These are phyloP conservation scores for Quercus wislizeni DNA, from an alignment of 306 rosid genomes.

Conservation along the genomic window DNA sequence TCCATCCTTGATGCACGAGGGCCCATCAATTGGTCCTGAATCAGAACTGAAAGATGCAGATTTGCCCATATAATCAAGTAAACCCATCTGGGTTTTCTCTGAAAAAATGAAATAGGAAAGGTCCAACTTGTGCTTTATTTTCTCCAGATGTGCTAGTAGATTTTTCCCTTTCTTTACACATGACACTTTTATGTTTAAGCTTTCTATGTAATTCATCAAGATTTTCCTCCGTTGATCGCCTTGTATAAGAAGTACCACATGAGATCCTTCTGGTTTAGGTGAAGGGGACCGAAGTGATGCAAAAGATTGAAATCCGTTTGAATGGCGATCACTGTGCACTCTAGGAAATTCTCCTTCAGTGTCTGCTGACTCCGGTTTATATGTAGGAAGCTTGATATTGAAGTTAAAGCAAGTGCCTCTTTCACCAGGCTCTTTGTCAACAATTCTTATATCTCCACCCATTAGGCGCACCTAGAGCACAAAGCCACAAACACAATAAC, in stretches of 20 bases:
- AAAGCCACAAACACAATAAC: not conserved
- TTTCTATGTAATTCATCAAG: not conserved
- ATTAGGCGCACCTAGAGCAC: slow-evolving; percentile 7
- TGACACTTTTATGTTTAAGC: slow-evolving; percentile 5
- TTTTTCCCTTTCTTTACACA: not conserved
- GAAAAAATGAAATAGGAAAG: not conserved
- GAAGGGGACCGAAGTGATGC: not conserved
- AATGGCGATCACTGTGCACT: not conserved
- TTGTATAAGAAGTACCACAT: not conserved
- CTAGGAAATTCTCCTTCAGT: not conserved
- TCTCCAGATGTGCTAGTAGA: not conserved
- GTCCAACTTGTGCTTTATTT: not conserved
- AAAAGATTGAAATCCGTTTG: not conserved
- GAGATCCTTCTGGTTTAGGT: not conserved
- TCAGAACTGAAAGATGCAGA: not conserved
- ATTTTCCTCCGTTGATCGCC: not conserved
- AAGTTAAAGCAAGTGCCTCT: slow-evolving; percentile 12
- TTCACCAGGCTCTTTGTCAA: slow-evolving; percentile 4
- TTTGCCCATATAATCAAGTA: not conserved
- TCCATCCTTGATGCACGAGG: not conserved
- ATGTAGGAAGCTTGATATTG: not conserved
- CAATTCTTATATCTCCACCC: slow-evolving; percentile 14
- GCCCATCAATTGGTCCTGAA: not conserved
- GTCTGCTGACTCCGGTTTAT: not conserved
- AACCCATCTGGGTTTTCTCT: not conserved